Base-by-base conservation (phyloP, 106 monocot genomes). In the Cymbidium sinense region DNA sequence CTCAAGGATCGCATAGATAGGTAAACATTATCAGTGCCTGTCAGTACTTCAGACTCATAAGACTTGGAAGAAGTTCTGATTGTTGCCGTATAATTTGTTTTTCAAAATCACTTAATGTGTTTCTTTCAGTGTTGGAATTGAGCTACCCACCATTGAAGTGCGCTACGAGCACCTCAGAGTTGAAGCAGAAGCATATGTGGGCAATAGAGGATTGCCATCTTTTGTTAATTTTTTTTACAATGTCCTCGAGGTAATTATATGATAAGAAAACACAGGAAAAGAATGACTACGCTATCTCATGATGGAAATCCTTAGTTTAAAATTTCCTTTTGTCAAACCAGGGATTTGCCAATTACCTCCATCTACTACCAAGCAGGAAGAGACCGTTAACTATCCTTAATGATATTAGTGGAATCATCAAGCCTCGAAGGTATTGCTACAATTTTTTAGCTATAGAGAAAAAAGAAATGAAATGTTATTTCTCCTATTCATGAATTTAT, bases 1-100 rank as follows among this genome's bases (percentile, higher is more conserved):
- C 91, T 95, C 67, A 87, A 76, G 81, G 78, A 88, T 21, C 85
- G 95, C 12, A 86, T 95, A 27, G 87, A 91, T 7, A 69, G 87
- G 94, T 94, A 50, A 36, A 52, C 9, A 47, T 35, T 7, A 62
- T 47, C 47, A 47, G 47, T 6, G 41, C 9, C 41, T 41, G 4
- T 41, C 41, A 41, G 9, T 41, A 9, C 9, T 41, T 41, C 5
- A 43, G 1, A 11, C 43, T 43, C 43, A 1, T 43, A 11, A 43
- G 43, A 43, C 10, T 43, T 9, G 43, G 43, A 8, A 11, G 43
- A 43, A 43, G 7, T 43, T 43, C 43, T 43, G 43, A 43, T 43
- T 43, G 0, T 1, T 43, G 43, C 43, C 10, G 43, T 11, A 43
- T 5, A 43, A 13, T 47, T 47, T 47, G 11, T 34, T 47, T n/a